These are phyloP conservation scores for Allium cepa DNA, from an alignment of 106 monocot species.

Conservation along the genomic window DNA sequence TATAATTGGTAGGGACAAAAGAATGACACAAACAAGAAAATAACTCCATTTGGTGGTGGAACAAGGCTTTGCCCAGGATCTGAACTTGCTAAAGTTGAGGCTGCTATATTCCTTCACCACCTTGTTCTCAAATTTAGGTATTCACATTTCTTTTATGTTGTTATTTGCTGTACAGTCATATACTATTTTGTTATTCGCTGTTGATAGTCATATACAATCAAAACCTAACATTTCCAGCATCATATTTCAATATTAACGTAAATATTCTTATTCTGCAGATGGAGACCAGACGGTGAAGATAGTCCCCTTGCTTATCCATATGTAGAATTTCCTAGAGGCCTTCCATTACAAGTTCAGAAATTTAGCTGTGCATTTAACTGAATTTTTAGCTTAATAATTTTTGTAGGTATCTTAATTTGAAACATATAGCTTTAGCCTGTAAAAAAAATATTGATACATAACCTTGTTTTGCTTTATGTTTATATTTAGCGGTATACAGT, in stretches of 20 bases:
- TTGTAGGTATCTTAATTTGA: no score
- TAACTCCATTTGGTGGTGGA: constrained; percentile 83
- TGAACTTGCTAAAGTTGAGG: constrained; percentile 76
- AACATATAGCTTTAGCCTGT: no score
- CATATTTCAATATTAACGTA: not conserved
- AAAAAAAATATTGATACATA: no score
- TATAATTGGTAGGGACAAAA: constrained; percentile 33
- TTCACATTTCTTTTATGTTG: not conserved
- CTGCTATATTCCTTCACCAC: constrained; percentile 77
- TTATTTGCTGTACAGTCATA: not conserved
- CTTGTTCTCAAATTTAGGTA: constrained; percentile 75
- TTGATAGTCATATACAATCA: not conserved
- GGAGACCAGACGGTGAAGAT: constrained; percentile 53
- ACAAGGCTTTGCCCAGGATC: constrained; percentile 71
- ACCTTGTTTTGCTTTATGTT: no score
- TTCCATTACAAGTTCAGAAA: constrained; percentile 49
- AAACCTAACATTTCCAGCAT: not conserved
- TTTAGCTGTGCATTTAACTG: constrained; percentile 5
- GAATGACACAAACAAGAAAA: constrained; percentile 49
- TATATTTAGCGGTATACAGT: no score
- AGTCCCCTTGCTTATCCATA: constrained; percentile 66
- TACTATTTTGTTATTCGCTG: not conserved
- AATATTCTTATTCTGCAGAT: constrained; percentile 25
- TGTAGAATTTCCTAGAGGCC: constrained; percentile 64
- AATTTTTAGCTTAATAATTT: no score